These are phyloP conservation scores for Furcasterigmium furcatum DNA, from an alignment of 2,329 filamentous ascomycete species.

Conservation along the genomic window DNA sequence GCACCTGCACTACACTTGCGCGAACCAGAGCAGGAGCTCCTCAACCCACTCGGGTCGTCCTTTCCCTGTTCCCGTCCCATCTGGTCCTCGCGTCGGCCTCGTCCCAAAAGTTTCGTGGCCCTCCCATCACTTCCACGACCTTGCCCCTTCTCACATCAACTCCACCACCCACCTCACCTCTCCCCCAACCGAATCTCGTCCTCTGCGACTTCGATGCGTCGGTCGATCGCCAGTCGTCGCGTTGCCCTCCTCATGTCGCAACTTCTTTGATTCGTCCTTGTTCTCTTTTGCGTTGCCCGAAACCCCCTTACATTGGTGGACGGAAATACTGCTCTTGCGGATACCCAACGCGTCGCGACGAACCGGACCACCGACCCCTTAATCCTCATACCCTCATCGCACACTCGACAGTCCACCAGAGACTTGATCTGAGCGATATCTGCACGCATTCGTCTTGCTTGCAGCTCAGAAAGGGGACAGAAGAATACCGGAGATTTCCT, in stretches of 20 bases:
- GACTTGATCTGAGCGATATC: background rate
- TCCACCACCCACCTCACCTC: background rate
- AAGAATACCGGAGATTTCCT: too few relatives aligned
- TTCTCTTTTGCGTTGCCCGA: conserved; percentile 4
- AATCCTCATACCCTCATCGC: background rate
- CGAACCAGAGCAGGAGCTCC: too few relatives aligned
- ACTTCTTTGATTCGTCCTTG: conserved; percentile 12
- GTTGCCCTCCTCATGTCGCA: conserved; percentile 13
- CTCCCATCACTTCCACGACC: background rate
- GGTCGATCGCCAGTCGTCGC: conserved; percentile 5
- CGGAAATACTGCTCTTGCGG: background rate
- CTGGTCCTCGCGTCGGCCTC: conserved; percentile 4
- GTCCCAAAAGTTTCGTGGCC: conserved; percentile 6
- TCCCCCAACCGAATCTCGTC: conserved; percentile 1
- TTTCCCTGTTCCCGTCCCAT: conserved; percentile 3
- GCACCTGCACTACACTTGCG: too few relatives aligned
- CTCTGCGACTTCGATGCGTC: conserved; percentile 12
- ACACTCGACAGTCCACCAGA: background rate
- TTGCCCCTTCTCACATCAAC: background rate
- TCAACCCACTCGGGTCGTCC: conserved; percentile 1
- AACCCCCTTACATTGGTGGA: background rate
- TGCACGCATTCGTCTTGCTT: background rate
- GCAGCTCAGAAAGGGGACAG: background rate
- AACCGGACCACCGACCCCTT: background rate
- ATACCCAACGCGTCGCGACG: conserved; percentile 8